Evolutionary conservation across 208 protist genomes (phyloP).

Genomic region (Acanthamoeba divionensis): DNA sequence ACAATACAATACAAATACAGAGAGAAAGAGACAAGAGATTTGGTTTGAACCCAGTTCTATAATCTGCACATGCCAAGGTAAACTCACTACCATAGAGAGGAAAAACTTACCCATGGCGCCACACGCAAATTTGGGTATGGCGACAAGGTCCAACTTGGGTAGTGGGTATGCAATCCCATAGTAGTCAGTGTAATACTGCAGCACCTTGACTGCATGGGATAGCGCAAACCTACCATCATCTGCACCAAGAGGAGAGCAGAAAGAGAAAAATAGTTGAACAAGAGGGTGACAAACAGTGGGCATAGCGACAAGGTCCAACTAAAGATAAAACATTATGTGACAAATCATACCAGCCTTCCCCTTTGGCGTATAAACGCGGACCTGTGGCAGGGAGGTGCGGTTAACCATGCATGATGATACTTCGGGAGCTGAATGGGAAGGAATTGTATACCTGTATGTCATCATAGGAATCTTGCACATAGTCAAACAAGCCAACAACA

Average conservation of each 20-base stretch:
- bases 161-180: slow-evolving; percentile 78
- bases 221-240: neutral
- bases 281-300: neutral
- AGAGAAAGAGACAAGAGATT: no score
- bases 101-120: slow-evolving; percentile 95
- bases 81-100: neutral
- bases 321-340: no score
- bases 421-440: neutral
- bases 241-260: neutral
- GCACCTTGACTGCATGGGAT: neutral
- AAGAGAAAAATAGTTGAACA: neutral
- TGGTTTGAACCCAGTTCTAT: no score
- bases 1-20: neutral
- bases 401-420: neutral
- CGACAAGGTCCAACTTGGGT: slow-evolving; percentile 93
- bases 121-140: slow-evolving; percentile 80
- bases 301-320: neutral
- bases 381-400: neutral
- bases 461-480: slow-evolving; percentile 70
- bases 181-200: slow-evolving; percentile 10
- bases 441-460: neutral
- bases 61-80: neutral
- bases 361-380: neutral
- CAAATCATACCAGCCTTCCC: neutral
- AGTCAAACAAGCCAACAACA: slow-evolving; percentile 88